phyloP scores from a whole-genome alignment of 805 yeast genomes.

The Priceomyces haplophilus region DNA sequence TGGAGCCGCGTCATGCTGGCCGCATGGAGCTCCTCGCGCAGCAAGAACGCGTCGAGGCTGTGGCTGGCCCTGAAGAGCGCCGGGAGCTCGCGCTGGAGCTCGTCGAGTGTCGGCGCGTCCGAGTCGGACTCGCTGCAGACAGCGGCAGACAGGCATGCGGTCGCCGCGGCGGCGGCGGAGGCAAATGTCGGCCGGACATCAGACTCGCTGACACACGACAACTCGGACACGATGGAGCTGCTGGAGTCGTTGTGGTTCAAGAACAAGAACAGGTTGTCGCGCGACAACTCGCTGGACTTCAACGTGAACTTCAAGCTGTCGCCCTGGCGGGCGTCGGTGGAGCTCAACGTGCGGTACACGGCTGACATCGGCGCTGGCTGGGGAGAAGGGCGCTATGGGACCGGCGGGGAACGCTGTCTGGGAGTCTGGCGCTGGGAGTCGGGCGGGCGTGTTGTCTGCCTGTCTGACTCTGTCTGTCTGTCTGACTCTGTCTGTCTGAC shows the following conservation, averaged over 20 bases:
- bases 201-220: slow-evolving; percentile 1
- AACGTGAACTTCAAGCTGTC: slow-evolving; percentile 12
- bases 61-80: slow-evolving; percentile 3
- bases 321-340: slow-evolving; percentile 8
- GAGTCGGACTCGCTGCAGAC: background rate
- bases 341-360: slow-evolving; percentile 10
- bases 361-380: background rate
- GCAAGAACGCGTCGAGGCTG: slow-evolving; percentile 6
- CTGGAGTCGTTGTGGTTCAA: slow-evolving; percentile 5
- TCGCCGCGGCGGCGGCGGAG: too few relatives aligned
- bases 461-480: too few relatives aligned
- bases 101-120: slow-evolving; percentile 7
- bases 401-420: background rate
- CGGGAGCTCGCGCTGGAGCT: slow-evolving; percentile 7
- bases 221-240: slow-evolving; percentile 5
- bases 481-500: too few relatives aligned
- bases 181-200: background rate
- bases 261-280: slow-evolving; percentile 3
- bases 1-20: slow-evolving; percentile 5
- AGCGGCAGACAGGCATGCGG: too few relatives aligned
- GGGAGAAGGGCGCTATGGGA: too few relatives aligned
- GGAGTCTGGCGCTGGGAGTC: too few relatives aligned
- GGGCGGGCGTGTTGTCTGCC: too few relatives aligned
- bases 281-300: slow-evolving; percentile 4
- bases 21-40: slow-evolving; percentile 9